Evolutionary conservation across 495 filamentous ascomycete genomes (phyloP).

Genomic region (Aspergillus sclerotioniger): DNA sequence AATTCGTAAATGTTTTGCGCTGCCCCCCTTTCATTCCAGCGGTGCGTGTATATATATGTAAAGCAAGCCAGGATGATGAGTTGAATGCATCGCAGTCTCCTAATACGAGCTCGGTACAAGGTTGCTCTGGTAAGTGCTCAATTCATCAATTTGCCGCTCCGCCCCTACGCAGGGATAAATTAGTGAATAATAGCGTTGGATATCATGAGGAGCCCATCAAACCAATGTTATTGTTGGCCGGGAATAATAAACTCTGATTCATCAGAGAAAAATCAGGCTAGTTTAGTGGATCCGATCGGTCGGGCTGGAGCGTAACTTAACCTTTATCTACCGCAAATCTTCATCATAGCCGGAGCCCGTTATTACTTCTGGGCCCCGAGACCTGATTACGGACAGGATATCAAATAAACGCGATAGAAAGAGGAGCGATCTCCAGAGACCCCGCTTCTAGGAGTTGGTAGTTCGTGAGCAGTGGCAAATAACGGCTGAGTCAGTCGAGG

Average conservation of each 20-base stretch:
- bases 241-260: slow-evolving; percentile 8
- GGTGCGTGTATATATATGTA: neutral
- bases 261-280: slow-evolving; percentile 13
- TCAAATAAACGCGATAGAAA: neutral
- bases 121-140: neutral
- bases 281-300: slow-evolving; percentile 25
- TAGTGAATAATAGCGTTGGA: neutral
- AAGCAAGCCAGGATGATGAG: neutral
- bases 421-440: neutral
- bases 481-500: neutral
- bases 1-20: neutral
- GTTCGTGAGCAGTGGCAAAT: neutral
- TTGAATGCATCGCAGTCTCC: no score
- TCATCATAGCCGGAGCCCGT: neutral
- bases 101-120: neutral
- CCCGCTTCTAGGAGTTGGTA: neutral
- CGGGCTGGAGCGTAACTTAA: slow-evolving; percentile 20
- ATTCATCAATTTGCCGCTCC: neutral
- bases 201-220: neutral
- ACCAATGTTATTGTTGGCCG: neutral
- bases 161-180: neutral
- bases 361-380: neutral
- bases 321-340: slow-evolving; percentile 5
- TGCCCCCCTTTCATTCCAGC: neutral
- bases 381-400: no score